Conservation (phyloP, 164 flowering plant species). For the Piper longum region DNA sequence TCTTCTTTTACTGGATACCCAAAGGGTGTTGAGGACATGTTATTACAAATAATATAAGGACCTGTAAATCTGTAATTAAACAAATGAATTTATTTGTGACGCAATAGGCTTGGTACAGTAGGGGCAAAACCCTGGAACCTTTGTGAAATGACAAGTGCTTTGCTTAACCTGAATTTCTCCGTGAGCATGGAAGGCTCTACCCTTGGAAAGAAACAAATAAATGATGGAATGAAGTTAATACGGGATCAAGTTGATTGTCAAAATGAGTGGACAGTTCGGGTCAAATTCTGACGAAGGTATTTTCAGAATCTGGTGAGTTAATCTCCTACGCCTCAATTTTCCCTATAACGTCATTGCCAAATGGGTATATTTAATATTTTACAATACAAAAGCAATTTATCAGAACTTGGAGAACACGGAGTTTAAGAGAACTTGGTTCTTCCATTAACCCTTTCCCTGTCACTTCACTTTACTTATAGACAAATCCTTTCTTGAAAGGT, state of each 20-base stretch:
- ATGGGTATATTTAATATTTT: too few relatives aligned
- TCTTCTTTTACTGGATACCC: too few relatives aligned
- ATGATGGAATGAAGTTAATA: constrained; percentile 30
- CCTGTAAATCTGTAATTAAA: too few relatives aligned
- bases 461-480: too few relatives aligned
- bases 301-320: neutral
- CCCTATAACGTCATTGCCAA: too few relatives aligned
- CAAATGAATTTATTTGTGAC: neutral
- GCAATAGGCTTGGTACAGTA: constrained; percentile 83
- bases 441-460: too few relatives aligned
- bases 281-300: neutral
- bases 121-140: constrained; percentile 58
- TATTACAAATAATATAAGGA: too few relatives aligned
- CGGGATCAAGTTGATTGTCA: constrained; percentile 10
- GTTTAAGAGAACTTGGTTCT: too few relatives aligned
- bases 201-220: constrained; percentile 44
- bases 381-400: too few relatives aligned
- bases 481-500: too few relatives aligned
- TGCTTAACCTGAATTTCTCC: constrained; percentile 46
- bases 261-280: constrained; percentile 1
- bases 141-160: constrained; percentile 41
- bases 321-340: neutral
- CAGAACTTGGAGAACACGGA: too few relatives aligned
- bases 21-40: too few relatives aligned
- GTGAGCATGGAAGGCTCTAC: constrained; percentile 33